phyloP scores from a whole-genome alignment of 192 early-diverging fungal genomes.

The Cetraspora pellucida region DNA sequence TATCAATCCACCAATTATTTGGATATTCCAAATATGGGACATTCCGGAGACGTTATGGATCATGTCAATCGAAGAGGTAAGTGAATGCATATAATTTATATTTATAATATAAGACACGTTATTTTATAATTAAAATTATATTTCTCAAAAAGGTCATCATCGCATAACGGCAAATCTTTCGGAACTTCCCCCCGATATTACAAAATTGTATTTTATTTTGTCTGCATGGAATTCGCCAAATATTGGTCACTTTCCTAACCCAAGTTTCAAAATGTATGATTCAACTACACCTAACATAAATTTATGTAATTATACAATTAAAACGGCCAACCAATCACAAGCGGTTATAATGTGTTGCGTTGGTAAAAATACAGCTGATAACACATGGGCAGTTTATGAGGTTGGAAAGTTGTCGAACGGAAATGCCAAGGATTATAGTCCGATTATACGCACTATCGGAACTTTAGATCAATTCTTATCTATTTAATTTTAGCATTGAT shows the following conservation, averaged over 20 bases:
- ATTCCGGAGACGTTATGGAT: constrained; percentile 38
- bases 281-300: not conserved
- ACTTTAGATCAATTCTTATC: constrained; percentile 1
- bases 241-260: constrained; percentile 31
- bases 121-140: too few relatives aligned
- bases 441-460: constrained; percentile 4
- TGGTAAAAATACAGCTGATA: not conserved
- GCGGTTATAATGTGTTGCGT: constrained; percentile 35
- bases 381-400: constrained; percentile 23
- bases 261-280: constrained; percentile 34
- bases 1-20: constrained; percentile 17
- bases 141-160: constrained; percentile 29
- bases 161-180: constrained; percentile 23
- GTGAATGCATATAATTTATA: not conserved
- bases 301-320: constrained; percentile 31
- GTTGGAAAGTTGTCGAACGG: constrained; percentile 28
- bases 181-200: constrained; percentile 20
- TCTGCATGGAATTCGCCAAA: constrained; percentile 27
- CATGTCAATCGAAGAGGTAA: constrained; percentile 19
- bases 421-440: constrained; percentile 36
- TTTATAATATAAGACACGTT: not conserved
- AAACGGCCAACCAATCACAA: constrained; percentile 17
- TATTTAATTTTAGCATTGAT: not conserved
- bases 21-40: constrained; percentile 17
- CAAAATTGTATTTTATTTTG: constrained; percentile 36